Evolutionary conservation across 306 rosid species (phyloP).

Genomic region (Herpetospermum pedunculosum): DNA sequence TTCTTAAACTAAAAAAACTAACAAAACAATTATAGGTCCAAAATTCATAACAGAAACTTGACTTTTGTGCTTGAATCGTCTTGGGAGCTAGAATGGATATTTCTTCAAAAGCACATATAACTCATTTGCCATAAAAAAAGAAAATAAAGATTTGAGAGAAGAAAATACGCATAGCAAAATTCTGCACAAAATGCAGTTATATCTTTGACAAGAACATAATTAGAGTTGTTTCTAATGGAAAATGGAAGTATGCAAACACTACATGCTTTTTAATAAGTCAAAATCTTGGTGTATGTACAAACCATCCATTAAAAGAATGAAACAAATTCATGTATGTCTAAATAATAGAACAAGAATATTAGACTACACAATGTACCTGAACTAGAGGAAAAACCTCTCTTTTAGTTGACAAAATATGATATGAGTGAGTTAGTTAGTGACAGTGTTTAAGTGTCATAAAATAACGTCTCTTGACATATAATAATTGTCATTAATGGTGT

Average conservation of each 20-base stretch:
- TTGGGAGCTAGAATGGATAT: not conserved
- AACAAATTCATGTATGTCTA: not conserved
- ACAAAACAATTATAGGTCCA: no score
- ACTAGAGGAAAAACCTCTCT: conserved; percentile 72
- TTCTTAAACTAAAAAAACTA: not conserved
- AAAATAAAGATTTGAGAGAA: not conserved
- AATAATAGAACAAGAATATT: conserved; percentile 5
- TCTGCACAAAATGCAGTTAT: not conserved
- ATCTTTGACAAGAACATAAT: not conserved
- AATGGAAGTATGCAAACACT: not conserved
- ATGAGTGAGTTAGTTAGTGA: no score
- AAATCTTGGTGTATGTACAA: not conserved
- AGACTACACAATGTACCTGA: conserved; percentile 46
- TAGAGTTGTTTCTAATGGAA: conserved; percentile 3
- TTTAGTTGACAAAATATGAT: no score
- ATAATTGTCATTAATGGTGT: no score
- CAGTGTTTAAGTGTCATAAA: no score
- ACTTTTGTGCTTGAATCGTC: not conserved
- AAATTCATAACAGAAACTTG: no score
- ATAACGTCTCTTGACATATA: no score
- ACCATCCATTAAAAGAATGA: not conserved
- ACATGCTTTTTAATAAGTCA: not conserved
- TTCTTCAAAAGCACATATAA: not conserved
- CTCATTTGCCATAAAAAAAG: not conserved
- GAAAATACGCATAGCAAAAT: not conserved